Evolutionary conservation across 2,329 filamentous ascomycete species (phyloP), one percentile per base, ranked within the genome.

Genomic region (Tolypocladium endophyticum): DNA sequence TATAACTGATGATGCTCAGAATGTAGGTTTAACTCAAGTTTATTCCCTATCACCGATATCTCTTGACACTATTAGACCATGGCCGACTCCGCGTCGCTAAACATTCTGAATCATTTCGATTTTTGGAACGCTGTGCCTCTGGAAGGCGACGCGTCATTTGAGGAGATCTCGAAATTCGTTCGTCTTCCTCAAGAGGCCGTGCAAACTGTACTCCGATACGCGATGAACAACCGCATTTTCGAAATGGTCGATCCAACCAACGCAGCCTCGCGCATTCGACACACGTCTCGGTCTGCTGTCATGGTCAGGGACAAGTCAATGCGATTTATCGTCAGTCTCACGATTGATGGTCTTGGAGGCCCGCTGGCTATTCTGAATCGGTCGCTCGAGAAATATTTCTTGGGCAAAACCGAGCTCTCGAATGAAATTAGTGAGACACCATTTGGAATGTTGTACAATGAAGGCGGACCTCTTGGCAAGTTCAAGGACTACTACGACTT

Each of bases 101-200:
- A 67, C 33, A 60, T 65, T n/a, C 53, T 67, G 3, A 69, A 68
- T 14, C 61, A 63, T 0, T 69, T 68, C 28, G 36, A 67, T 33
- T 61, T 69, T 43, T 67, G 63, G 62, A 33, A 52, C n/a, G 64
- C 65, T n/a, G 63, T 69, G 0, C 66, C 66, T 4, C n/a, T 68
- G 1, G 63, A 56, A 14, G 64, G 66, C 28, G 63, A 60, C 1
- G 64, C 63, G 25, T 62, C 60, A 1, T 63, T 62, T 38, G 43
- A 55, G 3, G 63, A 67, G 20, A 64, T 69, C 18, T 69, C 76
- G 9, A 58, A 68, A 28, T 66, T 65, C 18, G 70, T 72, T 1
- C 67, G 67, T 3, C 72, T 78, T 4, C 76, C 75, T 0, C 67
- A 71, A 58, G 69, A 70, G 18, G 67, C 75, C 16, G 71, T 74